Conservation (phyloP, 257 asterid genomes). For the Rhazya stricta region DNA sequence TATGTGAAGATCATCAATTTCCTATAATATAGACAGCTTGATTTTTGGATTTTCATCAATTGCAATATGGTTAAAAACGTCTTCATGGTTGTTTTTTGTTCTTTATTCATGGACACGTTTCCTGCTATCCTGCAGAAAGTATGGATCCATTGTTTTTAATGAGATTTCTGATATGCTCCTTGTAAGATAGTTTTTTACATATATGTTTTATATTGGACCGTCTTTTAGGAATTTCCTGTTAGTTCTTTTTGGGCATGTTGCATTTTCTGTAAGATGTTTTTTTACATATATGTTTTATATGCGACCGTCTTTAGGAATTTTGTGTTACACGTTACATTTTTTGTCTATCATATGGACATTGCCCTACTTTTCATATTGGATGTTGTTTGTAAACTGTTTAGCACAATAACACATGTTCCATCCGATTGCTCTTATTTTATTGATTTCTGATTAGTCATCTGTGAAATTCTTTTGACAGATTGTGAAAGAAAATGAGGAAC, state of each 20-base stretch:
- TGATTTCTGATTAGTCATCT: not conserved
- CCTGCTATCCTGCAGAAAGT: too few relatives aligned
- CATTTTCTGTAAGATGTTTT: too few relatives aligned
- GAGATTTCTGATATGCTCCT: too few relatives aligned
- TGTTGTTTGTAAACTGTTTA: not conserved
- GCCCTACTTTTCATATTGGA: not conserved
- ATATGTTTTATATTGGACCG: too few relatives aligned
- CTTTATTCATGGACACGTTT: too few relatives aligned
- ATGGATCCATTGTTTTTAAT: too few relatives aligned
- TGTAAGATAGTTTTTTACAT: too few relatives aligned
- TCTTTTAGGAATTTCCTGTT: too few relatives aligned
- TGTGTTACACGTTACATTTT: not conserved
- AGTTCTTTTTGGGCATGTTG: too few relatives aligned
- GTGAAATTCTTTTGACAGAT: constrained; percentile 27
- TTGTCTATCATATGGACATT: not conserved
- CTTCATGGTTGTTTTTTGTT: too few relatives aligned
- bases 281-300: not conserved
- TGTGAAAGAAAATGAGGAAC: constrained; percentile 44
- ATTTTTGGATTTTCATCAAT: too few relatives aligned
- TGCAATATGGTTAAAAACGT: too few relatives aligned
- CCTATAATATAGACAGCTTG: not conserved
- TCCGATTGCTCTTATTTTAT: not conserved
- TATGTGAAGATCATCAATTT: not conserved
- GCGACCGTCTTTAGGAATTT: not conserved
- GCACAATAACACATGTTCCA: not conserved